Evolutionary conservation across 1,284 basidiomycete species (phyloP).

Genomic region (Calocybe gambosa): DNA sequence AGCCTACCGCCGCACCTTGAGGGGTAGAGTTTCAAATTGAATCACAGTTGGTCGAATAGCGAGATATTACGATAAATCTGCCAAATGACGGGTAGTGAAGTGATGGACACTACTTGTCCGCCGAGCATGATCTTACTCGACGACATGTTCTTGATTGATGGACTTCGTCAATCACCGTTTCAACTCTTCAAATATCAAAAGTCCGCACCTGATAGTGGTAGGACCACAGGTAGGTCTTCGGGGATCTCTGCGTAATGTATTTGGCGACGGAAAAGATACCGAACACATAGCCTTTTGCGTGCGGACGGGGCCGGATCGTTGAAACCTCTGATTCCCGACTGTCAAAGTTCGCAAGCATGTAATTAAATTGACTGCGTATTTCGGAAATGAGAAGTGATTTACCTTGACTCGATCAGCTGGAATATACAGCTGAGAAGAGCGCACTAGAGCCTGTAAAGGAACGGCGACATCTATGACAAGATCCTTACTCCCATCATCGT

Average conservation of each 20-base stretch:
- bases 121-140: constrained; percentile 3
- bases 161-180: not conserved
- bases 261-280: constrained; percentile 73
- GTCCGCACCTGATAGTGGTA: constrained; percentile 69
- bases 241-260: constrained; percentile 73
- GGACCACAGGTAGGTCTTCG: constrained; percentile 64
- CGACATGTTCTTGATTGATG: constrained; percentile 11
- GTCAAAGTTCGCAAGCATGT: constrained; percentile 14
- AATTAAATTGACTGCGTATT: not conserved
- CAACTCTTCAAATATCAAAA: not conserved
- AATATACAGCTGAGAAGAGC: constrained; percentile 74
- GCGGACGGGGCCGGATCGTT: constrained; percentile 67
- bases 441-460: constrained; percentile 78
- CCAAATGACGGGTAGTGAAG: not conserved
- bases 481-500: constrained; percentile 43
- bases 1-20: not conserved
- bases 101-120: not conserved
- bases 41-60: not conserved
- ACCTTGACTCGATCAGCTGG: constrained; percentile 69
- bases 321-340: constrained; percentile 71
- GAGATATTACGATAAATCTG: not conserved
- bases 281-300: constrained; percentile 61
- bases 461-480: constrained; percentile 72
- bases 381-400: constrained; percentile 5
- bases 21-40: not conserved